Conservation (phyloP, 495 filamentous ascomycete genomes). For the Friedmanniomyces endolithicus region DNA sequence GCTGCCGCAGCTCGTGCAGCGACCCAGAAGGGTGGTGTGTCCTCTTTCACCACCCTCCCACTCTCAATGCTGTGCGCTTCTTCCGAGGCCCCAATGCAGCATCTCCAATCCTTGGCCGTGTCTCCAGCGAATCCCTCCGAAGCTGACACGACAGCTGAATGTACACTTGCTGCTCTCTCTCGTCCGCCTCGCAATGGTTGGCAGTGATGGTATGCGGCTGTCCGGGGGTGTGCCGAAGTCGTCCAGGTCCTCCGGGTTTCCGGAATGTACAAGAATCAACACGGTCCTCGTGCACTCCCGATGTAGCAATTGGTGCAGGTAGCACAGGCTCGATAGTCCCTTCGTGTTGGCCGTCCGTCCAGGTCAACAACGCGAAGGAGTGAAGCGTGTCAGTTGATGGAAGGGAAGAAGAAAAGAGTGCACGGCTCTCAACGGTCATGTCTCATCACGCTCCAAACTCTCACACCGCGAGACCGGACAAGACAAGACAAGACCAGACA, state of each 20-base stretch:
- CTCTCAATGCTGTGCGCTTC: neutral
- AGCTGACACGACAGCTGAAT: constrained; percentile 4
- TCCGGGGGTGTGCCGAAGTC: neutral
- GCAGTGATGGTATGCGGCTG: neutral
- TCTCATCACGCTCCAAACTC: too few relatives aligned
- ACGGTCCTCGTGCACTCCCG: neutral
- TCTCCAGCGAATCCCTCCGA: neutral
- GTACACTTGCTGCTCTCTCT: neutral
- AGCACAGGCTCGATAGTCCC: neutral
- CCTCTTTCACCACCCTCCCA: neutral
- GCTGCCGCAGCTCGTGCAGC: neutral
- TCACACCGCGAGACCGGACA: too few relatives aligned
- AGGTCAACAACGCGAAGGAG: neutral
- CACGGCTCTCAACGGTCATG: neutral
- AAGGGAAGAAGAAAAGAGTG: neutral
- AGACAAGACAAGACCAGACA: neutral
- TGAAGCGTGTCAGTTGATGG: neutral
- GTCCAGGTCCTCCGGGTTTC: neutral
- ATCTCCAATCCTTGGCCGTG: constrained; percentile 1
- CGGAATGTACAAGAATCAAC: constrained; percentile 2
- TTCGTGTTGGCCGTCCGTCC: too few relatives aligned
- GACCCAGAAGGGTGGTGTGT: neutral
- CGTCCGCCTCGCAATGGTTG: neutral
- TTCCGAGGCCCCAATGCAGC: neutral
- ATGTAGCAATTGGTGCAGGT: neutral